Evolutionary conservation across 2,329 filamentous ascomycete genomes (phyloP).

Genomic region (Curvularia sp.): DNA sequence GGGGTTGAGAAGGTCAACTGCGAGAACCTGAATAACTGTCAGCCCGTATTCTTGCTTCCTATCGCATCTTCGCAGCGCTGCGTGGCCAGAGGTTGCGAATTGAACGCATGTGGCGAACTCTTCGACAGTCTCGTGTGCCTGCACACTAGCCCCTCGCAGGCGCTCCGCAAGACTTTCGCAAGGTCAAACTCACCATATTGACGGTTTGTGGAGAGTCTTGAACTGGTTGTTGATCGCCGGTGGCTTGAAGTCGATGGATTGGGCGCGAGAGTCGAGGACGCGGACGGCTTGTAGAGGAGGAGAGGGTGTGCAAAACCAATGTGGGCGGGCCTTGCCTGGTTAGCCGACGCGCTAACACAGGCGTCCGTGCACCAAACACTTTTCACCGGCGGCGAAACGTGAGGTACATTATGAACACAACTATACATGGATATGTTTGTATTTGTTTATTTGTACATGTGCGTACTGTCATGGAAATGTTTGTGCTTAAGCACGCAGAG

Average conservation of each 20-base stretch:
- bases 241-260: constrained; percentile 45
- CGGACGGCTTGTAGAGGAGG: constrained; percentile 36
- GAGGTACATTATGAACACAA: not conserved
- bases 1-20: constrained; percentile 99
- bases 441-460: not conserved
- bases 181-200: constrained; percentile 50
- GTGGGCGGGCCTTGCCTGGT: constrained; percentile 5
- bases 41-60: constrained; percentile 24
- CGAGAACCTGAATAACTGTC: constrained; percentile 80
- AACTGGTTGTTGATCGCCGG: constrained; percentile 36
- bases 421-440: not conserved
- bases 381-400: constrained; percentile 2
- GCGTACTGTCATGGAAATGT: not conserved
- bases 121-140: constrained; percentile 45
- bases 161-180: constrained; percentile 15
- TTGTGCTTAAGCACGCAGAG: too few species aligned
- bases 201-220: constrained; percentile 45
- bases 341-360: constrained; percentile 6
- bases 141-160: constrained; percentile 20
- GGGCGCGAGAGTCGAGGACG: constrained; percentile 46
- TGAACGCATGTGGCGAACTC: constrained; percentile 40
- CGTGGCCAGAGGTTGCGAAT: constrained; percentile 28
- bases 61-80: constrained; percentile 17
- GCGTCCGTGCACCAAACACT: not conserved
- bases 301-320: constrained; percentile 8